Percentiles rank a stretch among this genome's conserved stretches.
phyloP scores from a whole-genome alignment of 345 rosid species.

The Excoecaria agallocha region DNA sequence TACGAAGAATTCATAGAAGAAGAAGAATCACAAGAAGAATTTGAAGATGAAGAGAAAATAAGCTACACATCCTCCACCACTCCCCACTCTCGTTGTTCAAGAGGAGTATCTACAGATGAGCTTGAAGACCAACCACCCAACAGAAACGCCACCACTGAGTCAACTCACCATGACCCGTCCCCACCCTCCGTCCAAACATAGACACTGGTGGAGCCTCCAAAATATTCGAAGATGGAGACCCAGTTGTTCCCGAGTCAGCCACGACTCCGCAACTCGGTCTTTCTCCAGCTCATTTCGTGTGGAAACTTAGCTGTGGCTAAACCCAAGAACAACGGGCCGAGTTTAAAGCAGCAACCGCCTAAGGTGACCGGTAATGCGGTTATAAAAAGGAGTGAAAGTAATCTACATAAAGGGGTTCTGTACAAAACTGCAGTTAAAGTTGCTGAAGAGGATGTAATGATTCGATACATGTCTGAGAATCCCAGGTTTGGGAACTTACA shows the following conservation, averaged over 20 bases:
- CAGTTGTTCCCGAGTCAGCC: conserved; percentile 18
- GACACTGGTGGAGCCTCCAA: conserved; percentile 17
- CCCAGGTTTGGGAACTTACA: conserved; percentile 88
- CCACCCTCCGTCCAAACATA: conserved; percentile 2
- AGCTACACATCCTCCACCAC: conserved; percentile 82
- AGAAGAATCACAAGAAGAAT: conserved; percentile 54
- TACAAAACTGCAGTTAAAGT: conserved; percentile 41
- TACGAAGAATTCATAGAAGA: conserved; percentile 31
- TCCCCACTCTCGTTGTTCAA: conserved; percentile 76
- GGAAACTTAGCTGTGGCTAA: conserved; percentile 54
- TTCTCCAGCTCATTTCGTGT: conserved; percentile 70
- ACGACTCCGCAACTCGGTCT: conserved; percentile 54
- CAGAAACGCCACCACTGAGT: conserved; percentile 17
- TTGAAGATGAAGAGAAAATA: conserved; percentile 69
- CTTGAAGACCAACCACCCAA: conserved; percentile 40
- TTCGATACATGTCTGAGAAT: conserved; percentile 80
- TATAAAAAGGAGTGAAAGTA: conserved; percentile 21
- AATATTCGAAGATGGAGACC: conserved; percentile 54
- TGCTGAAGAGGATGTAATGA: conserved; percentile 47
- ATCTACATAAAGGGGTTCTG: conserved; percentile 51
- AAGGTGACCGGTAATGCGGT: conserved; percentile 5
- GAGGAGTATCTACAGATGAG: conserved; percentile 76
- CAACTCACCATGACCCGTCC: conserved; percentile 25
- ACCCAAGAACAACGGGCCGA: conserved; percentile 31
- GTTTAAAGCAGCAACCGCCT: conserved; percentile 20